Conservation (phyloP, 352 stramenopile genomes). For the Globisporangium takayamanum region DNA sequence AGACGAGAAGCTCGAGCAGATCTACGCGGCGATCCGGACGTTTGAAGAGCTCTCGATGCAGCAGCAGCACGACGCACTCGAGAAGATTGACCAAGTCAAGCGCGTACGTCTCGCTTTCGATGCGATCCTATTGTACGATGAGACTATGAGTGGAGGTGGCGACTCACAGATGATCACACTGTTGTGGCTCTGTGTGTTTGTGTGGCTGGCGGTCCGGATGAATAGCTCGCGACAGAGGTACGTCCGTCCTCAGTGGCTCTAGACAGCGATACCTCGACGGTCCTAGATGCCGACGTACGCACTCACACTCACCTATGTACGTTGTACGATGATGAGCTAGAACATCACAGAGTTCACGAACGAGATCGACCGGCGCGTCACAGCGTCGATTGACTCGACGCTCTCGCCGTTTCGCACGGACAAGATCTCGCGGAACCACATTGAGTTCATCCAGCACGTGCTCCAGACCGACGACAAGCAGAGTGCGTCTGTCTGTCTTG, state of each 20-base stretch:
- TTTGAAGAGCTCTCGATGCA: conserved; percentile 37
- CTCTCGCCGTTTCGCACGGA: conserved; percentile 54
- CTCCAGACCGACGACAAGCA: conserved; percentile 39
- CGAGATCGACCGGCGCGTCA: conserved; percentile 40
- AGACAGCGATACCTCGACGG: too few species aligned
- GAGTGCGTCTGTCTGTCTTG: conserved; percentile 5
- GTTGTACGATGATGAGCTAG: neutral
- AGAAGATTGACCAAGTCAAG: conserved; percentile 49
- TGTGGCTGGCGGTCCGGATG: neutral
- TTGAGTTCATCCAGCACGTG: conserved; percentile 51
- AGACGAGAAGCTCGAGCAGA: conserved; percentile 37
- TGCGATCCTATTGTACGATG: neutral
- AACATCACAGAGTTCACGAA: conserved; percentile 49
- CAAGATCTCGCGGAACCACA: conserved; percentile 40
- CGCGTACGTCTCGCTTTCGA: conserved; percentile 12
- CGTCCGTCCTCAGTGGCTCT: neutral
- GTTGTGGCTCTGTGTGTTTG: neutral
- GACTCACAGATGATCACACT: neutral
- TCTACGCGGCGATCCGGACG: conserved; percentile 33
- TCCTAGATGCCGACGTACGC: neutral
- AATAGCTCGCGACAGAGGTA: conserved; percentile 30
- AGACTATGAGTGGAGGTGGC: neutral
- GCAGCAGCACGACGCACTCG: conserved; percentile 36
- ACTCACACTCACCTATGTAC: neutral
- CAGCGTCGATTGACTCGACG: conserved; percentile 45